Base-by-base conservation (phyloP, 1,284 basidiomycete genomes). In the Ganoderma leucocontextum region DNA sequence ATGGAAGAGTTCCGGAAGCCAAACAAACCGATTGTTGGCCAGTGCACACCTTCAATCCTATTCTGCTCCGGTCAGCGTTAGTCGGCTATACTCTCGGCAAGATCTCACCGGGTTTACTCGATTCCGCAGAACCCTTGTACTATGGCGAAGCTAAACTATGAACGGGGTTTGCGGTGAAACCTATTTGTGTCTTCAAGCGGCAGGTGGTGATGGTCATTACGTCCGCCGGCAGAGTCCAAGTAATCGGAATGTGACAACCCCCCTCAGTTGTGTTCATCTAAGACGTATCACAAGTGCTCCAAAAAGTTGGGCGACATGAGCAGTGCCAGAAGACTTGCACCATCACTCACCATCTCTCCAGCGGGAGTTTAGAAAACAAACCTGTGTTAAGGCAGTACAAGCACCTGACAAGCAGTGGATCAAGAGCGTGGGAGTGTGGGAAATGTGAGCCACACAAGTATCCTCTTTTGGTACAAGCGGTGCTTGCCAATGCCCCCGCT, bases 381-480 rank as follows among this genome's bases (percentile, higher is more conserved):
- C 70, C 70, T 63, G 68, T 67, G 68, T 62, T 13, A 53, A 68
- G 71, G 71, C 68, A n/a, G 61, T 70, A 49, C 63, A 19, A 44
- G 38, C 29, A 29, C 52, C n/a, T n/a, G n/a, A n/a, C n/a, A n/a
- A n/a, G n/a, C n/a, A n/a, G n/a, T 25, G 29, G 22, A 53, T 17
- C 62, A 53, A 39, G 41, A 62, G 33, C 68, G 68, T 68, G 68
- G 62, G 67, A 65, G 22, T 25, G 12, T 42, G 41, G 17, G 4
- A 63, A 47, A 41, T 44, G 55, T 62, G 64, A 53, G 29, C 63
- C 49, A 58, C 15, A 60, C 38, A 41, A 41, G 58, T 39, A 35
- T 41, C 59, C 64, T 57, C 29, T 59, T 42, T 44, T 17, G 58
- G 63, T 29, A 52, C 38, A 67, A 64, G 70, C 70, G 67, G 67